These are phyloP conservation scores for Colletotrichum sidae DNA, from an alignment of 2,329 filamentous ascomycete genomes.

Conservation along the genomic window DNA sequence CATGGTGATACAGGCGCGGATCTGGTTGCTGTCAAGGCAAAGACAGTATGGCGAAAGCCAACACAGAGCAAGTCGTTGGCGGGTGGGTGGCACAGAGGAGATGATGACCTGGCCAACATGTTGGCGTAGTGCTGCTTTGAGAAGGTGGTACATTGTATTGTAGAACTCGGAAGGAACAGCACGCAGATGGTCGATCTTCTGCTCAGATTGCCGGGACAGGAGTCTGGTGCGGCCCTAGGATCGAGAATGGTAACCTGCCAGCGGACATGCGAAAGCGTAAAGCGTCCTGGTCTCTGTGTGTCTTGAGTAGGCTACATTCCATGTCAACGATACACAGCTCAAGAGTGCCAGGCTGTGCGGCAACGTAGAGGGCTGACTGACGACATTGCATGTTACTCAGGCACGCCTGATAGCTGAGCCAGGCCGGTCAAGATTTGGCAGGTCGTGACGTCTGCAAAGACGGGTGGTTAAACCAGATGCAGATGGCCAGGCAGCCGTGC, in stretches of 20 bases:
- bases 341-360: no score
- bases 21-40: constrained; percentile 5
- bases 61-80: constrained; percentile 2
- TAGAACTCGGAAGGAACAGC: constrained; percentile 1
- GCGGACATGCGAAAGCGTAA: no score
- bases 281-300: no score
- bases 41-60: constrained; percentile 10
- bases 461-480: constrained; percentile 18
- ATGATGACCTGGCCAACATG: constrained; percentile 16
- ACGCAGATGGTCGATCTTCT: constrained; percentile 5
- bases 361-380: not conserved
- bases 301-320: no score
- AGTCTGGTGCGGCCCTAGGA: constrained; percentile 20
- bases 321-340: no score
- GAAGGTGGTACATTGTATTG: not conserved
- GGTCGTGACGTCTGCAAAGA: constrained; percentile 27
- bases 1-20: constrained; percentile 28
- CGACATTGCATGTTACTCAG: not conserved
- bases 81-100: constrained; percentile 21
- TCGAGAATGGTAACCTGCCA: constrained; percentile 8
- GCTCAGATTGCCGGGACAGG: constrained; percentile 16
- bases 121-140: not conserved
- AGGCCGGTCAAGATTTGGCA: constrained; percentile 8
- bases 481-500: not conserved
- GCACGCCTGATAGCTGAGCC: not conserved